Evolutionary conservation across 2,329 filamentous ascomycete genomes (phyloP), one percentile per base, ranked within the genome.

Genomic region (Phialemoniopsis sp.): DNA sequence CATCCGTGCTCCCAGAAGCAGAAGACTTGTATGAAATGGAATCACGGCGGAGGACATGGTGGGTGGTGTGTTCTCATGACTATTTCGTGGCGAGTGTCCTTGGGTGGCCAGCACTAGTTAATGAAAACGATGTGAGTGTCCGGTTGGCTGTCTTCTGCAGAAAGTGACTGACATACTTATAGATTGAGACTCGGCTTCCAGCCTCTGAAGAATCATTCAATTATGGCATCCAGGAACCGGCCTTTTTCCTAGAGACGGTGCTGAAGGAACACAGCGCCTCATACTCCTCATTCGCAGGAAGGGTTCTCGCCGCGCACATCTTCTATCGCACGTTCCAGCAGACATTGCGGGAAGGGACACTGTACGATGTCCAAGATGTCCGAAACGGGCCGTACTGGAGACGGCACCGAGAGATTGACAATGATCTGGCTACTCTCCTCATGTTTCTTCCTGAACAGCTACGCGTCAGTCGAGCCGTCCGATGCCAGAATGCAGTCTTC

Each of bases 241-340:
- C 83, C 0, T 68, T 73, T 14, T 78, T 78, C 10, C 64, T 96
- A 4, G 65, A 80, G 2, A 76, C 87, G 38, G 77, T 77, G 2
- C 73, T 89, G 46, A 71, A 71, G 3, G 37, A 32, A 10, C 12
- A 12, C 16, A 78, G 81, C 8, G 62, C 77, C 0, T 67, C 70
- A 7, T 76, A 95, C 40, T 83, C 86, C 2, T 70, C 83, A 2
- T 87, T 91, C 53, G 85, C 78, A 5, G 83, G 80, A 13, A 80
- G 88, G 5, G 70, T 88, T 13, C 61, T 95, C 14, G 76, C 90
- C 48, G 84, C 87, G 40, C 79, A 84, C 47, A 68, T 95, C 36
- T 91, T 95, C 60, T 89, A 89, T 40, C 75, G 78, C 16, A 91
- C 95, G 50, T 68, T 95, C 13, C 76, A 81, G 26, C 91, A 96